phyloP scores from a whole-genome alignment of 768 basidiomycete genomes.

The Termitomyces eurrhizus region DNA sequence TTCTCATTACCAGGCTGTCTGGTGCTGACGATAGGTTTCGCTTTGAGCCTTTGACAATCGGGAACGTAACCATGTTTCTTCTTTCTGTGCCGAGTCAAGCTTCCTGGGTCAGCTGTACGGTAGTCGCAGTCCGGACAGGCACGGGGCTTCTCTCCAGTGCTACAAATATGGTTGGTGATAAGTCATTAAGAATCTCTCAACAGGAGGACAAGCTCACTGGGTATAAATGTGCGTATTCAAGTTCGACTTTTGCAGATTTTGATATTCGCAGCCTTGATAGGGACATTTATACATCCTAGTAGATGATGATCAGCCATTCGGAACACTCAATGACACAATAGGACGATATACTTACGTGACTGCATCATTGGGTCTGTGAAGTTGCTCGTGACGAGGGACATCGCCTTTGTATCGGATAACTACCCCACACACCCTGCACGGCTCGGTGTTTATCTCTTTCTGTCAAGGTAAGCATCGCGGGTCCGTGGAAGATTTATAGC shows the following conservation, averaged over 20 bases:
- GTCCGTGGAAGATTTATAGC: background rate
- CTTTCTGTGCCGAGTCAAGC: slow-evolving; percentile 29
- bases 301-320: background rate
- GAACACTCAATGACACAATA: background rate
- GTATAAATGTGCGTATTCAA: slow-evolving; percentile 26
- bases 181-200: background rate
- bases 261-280: slow-evolving; percentile 22
- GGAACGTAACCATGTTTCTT: slow-evolving; percentile 22
- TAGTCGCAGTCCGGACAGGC: slow-evolving; percentile 25
- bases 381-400: slow-evolving; percentile 17
- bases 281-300: slow-evolving; percentile 27
- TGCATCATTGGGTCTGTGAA: slow-evolving; percentile 11
- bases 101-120: slow-evolving; percentile 25
- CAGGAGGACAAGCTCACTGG: slow-evolving; percentile 20
- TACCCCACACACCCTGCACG: slow-evolving; percentile 16
- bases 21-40: background rate
- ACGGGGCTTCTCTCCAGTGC: slow-evolving; percentile 24
- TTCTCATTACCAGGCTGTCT: background rate
- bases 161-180: slow-evolving; percentile 8
- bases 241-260: slow-evolving; percentile 27
- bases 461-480: slow-evolving; percentile 1
- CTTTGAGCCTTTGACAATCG: slow-evolving; percentile 6
- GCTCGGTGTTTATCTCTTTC: slow-evolving; percentile 18
- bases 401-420: slow-evolving; percentile 19
- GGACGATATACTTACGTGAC: slow-evolving; percentile 10